phyloP scores from a whole-genome alignment of 768 basidiomycete genomes.

The Rhizopogon vinicolor region DNA sequence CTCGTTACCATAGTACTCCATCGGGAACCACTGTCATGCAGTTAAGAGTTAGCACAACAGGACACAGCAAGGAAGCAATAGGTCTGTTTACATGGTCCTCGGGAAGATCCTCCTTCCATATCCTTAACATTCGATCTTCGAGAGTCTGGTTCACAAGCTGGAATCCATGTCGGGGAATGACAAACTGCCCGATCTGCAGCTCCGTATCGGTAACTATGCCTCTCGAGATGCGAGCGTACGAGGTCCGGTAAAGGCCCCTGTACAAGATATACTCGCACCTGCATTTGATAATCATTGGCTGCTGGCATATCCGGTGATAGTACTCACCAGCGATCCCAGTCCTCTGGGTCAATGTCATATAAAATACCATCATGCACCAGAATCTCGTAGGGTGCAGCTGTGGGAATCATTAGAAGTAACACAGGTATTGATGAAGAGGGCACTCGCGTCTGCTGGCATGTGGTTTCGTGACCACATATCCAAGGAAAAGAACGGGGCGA shows the following conservation, averaged over 20 bases:
- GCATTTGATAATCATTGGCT: not conserved
- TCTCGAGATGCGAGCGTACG: constrained; percentile 80
- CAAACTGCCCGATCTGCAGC: constrained; percentile 83
- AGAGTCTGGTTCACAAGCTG: constrained; percentile 53
- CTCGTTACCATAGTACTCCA: constrained; percentile 59
- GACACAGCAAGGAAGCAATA: not conserved
- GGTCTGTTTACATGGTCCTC: constrained; percentile 49
- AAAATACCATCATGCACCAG: constrained; percentile 74
- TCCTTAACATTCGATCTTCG: constrained; percentile 61
- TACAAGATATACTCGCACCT: constrained; percentile 94
- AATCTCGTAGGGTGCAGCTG: constrained; percentile 74
- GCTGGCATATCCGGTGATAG: not conserved
- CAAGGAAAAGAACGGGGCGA: constrained; percentile 73
- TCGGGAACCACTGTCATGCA: constrained; percentile 64
- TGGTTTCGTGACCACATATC: constrained; percentile 76
- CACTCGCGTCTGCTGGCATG: constrained; percentile 56
- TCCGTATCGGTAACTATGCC: constrained; percentile 89
- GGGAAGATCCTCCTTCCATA: constrained; percentile 62
- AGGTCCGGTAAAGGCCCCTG: constrained; percentile 70
- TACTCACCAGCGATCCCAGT: constrained; percentile 64
- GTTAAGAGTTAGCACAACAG: not conserved
- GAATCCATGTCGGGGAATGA: constrained; percentile 57
- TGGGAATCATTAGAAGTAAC: constrained; percentile 5
- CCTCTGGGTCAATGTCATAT: constrained; percentile 74
- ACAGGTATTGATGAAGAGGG: not conserved